phyloP scores from a whole-genome alignment of 306 rosid genomes.

The Medicago arabica region DNA sequence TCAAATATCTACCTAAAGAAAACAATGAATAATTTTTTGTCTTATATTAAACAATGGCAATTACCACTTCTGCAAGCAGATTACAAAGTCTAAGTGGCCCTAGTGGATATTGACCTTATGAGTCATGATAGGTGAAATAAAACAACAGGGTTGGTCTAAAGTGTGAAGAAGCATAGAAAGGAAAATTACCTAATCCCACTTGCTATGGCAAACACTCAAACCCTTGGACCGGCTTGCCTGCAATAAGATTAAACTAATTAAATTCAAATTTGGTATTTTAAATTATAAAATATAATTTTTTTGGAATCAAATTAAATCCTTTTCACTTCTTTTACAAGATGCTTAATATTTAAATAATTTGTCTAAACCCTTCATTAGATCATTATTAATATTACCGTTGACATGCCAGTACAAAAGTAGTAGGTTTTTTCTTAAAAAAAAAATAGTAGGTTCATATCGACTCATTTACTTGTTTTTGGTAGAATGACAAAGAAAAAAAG shows the following conservation, averaged over 20 bases:
- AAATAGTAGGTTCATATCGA: too few species aligned
- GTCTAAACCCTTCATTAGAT: not conserved
- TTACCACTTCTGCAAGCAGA: constrained; percentile 9
- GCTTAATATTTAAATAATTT: constrained; percentile 9
- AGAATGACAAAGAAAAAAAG: too few species aligned
- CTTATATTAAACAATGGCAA: not conserved
- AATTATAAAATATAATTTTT: too few species aligned
- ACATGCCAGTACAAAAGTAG: not conserved
- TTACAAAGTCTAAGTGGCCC: not conserved
- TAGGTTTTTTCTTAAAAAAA: too few species aligned
- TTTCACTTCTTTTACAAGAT: constrained; percentile 28
- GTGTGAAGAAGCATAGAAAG: constrained; percentile 49
- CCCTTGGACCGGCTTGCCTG: not conserved
- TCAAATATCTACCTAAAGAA: constrained; percentile 49
- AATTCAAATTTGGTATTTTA: too few species aligned
- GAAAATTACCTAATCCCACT: constrained; percentile 59
- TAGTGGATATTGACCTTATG: constrained; percentile 25
- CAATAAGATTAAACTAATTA: too few species aligned
- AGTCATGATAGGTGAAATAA: constrained; percentile 25
- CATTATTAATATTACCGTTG: not conserved
- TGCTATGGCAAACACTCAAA: constrained; percentile 9
- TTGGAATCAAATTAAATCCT: too few species aligned
- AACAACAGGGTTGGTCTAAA: constrained; percentile 37
- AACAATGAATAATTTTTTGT: constrained; percentile 29
- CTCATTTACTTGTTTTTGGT: too few species aligned